phyloP scores from a whole-genome alignment of 2,329 filamentous ascomycete genomes.

The Microsporum ferrugineum region DNA sequence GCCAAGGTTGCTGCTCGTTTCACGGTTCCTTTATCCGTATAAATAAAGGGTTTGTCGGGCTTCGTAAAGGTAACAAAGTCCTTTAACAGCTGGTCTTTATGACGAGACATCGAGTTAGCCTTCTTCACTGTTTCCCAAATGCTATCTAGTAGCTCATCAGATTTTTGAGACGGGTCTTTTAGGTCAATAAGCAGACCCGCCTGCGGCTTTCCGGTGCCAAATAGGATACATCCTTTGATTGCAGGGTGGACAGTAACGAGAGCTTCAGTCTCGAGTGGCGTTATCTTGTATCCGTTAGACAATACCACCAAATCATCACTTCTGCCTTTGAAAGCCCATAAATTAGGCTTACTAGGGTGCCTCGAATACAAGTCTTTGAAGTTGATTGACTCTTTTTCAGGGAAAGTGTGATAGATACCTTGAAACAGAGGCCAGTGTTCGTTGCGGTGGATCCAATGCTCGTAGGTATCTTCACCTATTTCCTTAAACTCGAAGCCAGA shows the following conservation, averaged over 20 bases:
- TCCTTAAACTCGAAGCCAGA: constrained; percentile 4
- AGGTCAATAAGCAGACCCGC: not conserved
- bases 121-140: constrained; percentile 5
- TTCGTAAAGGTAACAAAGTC: constrained; percentile 1
- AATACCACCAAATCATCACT: constrained; percentile 2
- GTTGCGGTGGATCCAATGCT: not conserved
- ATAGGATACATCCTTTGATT: not conserved
- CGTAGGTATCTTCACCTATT: not conserved
- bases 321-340: constrained; percentile 1
- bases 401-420: constrained; percentile 6
- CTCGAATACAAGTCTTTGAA: not conserved
- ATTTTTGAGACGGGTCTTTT: not conserved
- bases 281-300: constrained; percentile 4
- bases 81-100: not conserved
- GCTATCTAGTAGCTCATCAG: constrained; percentile 6
- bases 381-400: not conserved
- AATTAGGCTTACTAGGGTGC: not conserved
- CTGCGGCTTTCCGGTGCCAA: not conserved
- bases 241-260: not conserved
- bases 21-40: constrained; percentile 7
- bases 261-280: not conserved
- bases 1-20: constrained; percentile 13
- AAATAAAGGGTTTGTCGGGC: constrained; percentile 3
- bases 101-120: constrained; percentile 1
- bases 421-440: not conserved